Evolutionary conservation across 306 rosid species (phyloP), one percentile per base, ranked within the genome.

Genomic region (Acmispon strigosus): DNA sequence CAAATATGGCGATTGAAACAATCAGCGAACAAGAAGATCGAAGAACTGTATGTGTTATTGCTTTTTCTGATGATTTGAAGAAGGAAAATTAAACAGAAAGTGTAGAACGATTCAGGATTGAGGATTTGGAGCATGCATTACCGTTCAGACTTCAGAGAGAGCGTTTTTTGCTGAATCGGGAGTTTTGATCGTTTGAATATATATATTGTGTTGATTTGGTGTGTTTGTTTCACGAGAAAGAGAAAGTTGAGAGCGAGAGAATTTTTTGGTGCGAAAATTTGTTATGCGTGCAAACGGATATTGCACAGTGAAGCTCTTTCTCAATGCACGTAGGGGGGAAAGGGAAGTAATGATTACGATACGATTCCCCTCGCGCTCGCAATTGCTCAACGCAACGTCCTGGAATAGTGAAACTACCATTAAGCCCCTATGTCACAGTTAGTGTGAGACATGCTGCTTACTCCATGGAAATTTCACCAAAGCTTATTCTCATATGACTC

Each of bases 261-360:
- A 53, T 3, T 48, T 47, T 72, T 22, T 12, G 66, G 68, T 57
- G 74, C 75, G 44, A 78, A 74, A 78, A 50, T 82, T 61, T 61
- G 83, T 78, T 78, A 51, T 34, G 76, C 19, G 54, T 29, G 62
- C 3, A 1, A 20, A 45, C 8, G 4, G 19, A 44, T 2, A 29
- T 50, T 51, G 70, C n/a, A n/a, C n/a, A 34, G 61, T 13, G 72
- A 10, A 42, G 27, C 43, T 2, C 4, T 34, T 66, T 42, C 60
- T 50, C 10, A 58, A 19, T 17, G 63, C 78, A 10, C 52, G 20
- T 18, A 41, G 50, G 0, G 50, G 0, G 4, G 51, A 6, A 34
- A 27, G 3, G 32, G 32, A 4, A 4, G 44, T 19, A 24, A 67
- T 67, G 12, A 67, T 67, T 67, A 34, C 27, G 8, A 50, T 51